Base-by-base conservation (phyloP, 345 rosid species). In the Citrus sp. region DNA sequence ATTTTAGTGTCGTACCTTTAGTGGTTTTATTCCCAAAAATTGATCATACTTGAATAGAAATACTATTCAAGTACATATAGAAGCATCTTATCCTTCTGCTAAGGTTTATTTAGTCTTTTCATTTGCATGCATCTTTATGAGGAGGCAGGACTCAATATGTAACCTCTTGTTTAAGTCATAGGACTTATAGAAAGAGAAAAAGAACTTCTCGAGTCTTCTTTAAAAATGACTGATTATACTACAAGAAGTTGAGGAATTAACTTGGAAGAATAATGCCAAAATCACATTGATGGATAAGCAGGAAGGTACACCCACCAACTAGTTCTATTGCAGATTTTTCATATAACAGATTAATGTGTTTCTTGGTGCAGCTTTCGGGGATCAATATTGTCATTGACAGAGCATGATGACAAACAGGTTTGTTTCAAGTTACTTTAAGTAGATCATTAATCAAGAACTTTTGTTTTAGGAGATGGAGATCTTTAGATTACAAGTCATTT, bases 341-440 rank as follows among this genome's bases (percentile, higher is more conserved):
- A 2, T 14, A 3, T 30, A 61, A 59, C 27, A 63, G 77, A 69
- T 38, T 25, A 73, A 21, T 79, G 60, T 56, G 34, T 72, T 58
- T 65, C 73, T 84, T 82, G 37, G 12, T 89, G 93, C 97, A 96
- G 99, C 89, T 92, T 94, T 82, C 88, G 80, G 75, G 94, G 89
- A 49, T 94, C 98, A 38, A 91, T 96, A 58, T 86, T 96, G 81
- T 92, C 95, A 51, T 89, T 96, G 84, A 94, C 99, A 40, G 99
- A 96, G 85, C 99, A 96, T 79, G 90, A 88, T 69, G 98, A 96
- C 85, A 91, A 88, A 83, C 94, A 92, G 98, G 98, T 94, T 86
- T 72, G 9, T 21, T 65, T 49, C 32, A n/a, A 64, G 25, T 61
- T 49, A 30, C 65, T 38, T 64, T 51, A 32, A 51, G 51, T 13